Evolutionary conservation across 1,139 yeast genomes (phyloP), one percentile per base, ranked within the genome.

Genomic region (Ogataea hybrid): DNA sequence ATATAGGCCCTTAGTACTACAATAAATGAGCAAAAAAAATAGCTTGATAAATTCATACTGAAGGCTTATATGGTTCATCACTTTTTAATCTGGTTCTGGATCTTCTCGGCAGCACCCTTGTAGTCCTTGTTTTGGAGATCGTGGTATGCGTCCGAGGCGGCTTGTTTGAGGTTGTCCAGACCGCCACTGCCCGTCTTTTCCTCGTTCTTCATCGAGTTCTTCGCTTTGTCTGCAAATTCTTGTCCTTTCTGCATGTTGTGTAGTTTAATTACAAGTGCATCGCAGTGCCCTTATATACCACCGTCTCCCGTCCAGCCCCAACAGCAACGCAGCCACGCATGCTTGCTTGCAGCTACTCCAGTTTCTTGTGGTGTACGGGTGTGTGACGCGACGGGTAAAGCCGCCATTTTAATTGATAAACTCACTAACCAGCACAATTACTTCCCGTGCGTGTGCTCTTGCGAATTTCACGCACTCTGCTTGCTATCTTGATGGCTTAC

Each of bases 81-180:
- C 12, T 36, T 36, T 37, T 36, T 39, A 12, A 49, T 31, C 16
- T 46, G 28, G 33, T 41, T 49, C 6, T 41, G 38, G 23, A 47
- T 32, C 38, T 42, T 45, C 30, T 50, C 50, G 22, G 41, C 33
- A 14, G 49, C 43, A 20, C 53, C 51, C 32, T 50, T 50, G 28
- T 42, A 44, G 14, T 42, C 36, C 20, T 80, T 76, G 46, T 89
- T 84, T 55, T 77, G 75, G 45, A 71, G 61, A 48, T 73, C 68
- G 71, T 86, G 95, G 56, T 70, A 71, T 25, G 69, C 63, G 61
- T 76, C 81, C 43, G 92, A 79, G 52, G 76, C 77, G 31, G 63
- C 49, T 69, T 86, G 95, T 71, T 82, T 81, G 53, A 79, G 80
- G 67, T 81, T 69, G 55, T 84, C 81, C 34, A 70, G 63, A 55